Base-by-base conservation (phyloP, 768 basidiomycete species). In the Polyporus arcularius region DNA sequence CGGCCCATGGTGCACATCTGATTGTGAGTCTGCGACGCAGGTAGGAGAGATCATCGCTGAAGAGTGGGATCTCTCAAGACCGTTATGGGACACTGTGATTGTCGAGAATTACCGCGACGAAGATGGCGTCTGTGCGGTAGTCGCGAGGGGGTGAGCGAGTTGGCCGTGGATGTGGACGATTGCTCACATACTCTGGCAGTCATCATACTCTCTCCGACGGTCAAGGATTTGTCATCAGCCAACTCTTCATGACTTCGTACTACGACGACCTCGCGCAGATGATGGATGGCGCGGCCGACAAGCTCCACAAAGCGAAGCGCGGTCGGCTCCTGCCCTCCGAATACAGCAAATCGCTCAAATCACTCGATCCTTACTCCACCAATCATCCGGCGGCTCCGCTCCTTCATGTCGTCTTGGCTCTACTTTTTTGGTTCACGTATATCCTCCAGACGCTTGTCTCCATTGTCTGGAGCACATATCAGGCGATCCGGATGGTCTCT, bases 151-250 rank as follows among this genome's bases (percentile, higher is more conserved):
- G 68, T 69, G 14, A 14, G 63, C 52, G 35, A 1, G 11, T 21
- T 12, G 30, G 10, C 35, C 1, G 3, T 35, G 35, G 35, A 35
- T 35, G 6, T 35, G 11, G 35, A 11, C 35, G 35, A 35, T 35
- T 10, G 38, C 9, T 18, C 49, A 55, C 5, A 59, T 35, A 45
- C 7, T 49, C 28, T 28, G 12, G 11, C 15, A 69, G 68, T 4
- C 68, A 69, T 48, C 68, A 69, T 28, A 63, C 68, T 1, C 60
- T 69, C 4, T 62, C 68, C 4, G 68, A 69, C 43, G 68, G 68
- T 4, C 68, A 67, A 53, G 54, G 68, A 4, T 69, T 69, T 26
- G 66, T 69, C 4, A 65, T 69, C 51, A 67, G 68, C 53, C 68
- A 69, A 52, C 58, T 69, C 1, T 69, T 61, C 58, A 57, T 69